Base-by-base conservation (phyloP, 2,329 filamentous ascomycete genomes). In the Lachnellula hyalina region DNA sequence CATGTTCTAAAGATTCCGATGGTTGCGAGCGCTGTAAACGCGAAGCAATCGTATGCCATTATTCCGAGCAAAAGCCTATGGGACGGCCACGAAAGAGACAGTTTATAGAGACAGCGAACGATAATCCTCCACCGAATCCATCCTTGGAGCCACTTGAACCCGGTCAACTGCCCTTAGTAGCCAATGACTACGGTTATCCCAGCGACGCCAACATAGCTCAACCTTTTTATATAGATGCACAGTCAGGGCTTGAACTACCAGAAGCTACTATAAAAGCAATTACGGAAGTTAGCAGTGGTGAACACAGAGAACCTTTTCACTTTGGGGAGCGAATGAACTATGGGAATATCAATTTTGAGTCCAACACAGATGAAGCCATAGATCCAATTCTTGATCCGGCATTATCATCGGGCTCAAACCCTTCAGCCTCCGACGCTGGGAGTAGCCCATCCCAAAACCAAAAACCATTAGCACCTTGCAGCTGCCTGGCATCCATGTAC, bases 31-130 rank as follows among this genome's bases (percentile, higher is more conserved):
- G 84, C 54, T 87, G 84, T 65, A 74, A 71, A 52, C 75, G 74
- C 53, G 83, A 86, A 61, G 75, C 74, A 54, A 77, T 85, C 42
- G 53, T 57, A 42, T 87, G 84, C 63, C 74, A 81, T 60, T 87
- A 86, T 69, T 86, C 83, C 7, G 73, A 76, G 12, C 84, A 86
- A 66, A 86, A 86, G 69, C 81, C 74, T 41, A 86, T 86, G 83
- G 84, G 84, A 4, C 75, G 84, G 42, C 84, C 84, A 21, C 74
- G 82, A 53, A 86, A 86, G 70, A 74, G 80, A 54, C 76, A 71
- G 38, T 68, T 65, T 48, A 60, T 65, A 34, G 65, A 69, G 48
- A 55, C 57, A n/a, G 28, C 53, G 15, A 53, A 48, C 42, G 60
- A 63, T 12, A 55, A 60, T 23, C 54, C 45, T 15, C 15, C 28